Base-by-base conservation (phyloP, 116 monocot species). In the Papilionanthe hybrid region DNA sequence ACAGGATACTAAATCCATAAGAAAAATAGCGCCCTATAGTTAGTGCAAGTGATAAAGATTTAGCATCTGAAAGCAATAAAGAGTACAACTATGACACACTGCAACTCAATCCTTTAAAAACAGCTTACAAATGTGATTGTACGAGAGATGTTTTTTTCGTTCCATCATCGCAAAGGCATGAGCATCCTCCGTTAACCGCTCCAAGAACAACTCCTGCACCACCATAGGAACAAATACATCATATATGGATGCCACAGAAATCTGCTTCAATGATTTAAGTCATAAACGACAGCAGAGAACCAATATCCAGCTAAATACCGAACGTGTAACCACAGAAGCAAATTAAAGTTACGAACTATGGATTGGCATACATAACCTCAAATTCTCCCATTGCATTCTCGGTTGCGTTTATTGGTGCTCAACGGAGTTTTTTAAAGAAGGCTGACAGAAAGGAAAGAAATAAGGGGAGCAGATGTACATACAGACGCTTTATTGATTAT, bases 401-500 rank as follows among this genome's bases (percentile, higher is more conserved):
- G 23, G 23, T n/a, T 9, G 9, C 9, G 25, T 9, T 63, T 23
- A 63, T 6, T 22, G 25, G 15, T 50, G 27, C 18, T 0, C n/a
- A 5, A 43, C 48, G n/a, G 6, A 22, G 37, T 48, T 2, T 77
- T 1, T 32, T 37, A 69, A 15, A 9, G 49, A 42, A 29, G 13
- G 17, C 5, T 13, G 41, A 71, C 37, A 37, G 27, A 53, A 53
- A 10, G 53, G 17, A 17, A 44, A 23, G 11, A 37, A 37, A 37
- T 37, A 67, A 69, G 48, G 25, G 55, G 9, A 37, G 44, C 18
- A 42, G 73, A 45, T 60, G 42, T 19, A 45, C 84, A 19, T 78
- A 91, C 89, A 12, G 91, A 73, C 49, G 91, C 86, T 58, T 88
- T 91, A 75, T 88, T 91, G 81, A 86, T 83, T 79, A 91, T 84